These are phyloP conservation scores for Torulaspora gathmanii DNA, from an alignment of 805 yeast genomes.

Conservation along the genomic window DNA sequence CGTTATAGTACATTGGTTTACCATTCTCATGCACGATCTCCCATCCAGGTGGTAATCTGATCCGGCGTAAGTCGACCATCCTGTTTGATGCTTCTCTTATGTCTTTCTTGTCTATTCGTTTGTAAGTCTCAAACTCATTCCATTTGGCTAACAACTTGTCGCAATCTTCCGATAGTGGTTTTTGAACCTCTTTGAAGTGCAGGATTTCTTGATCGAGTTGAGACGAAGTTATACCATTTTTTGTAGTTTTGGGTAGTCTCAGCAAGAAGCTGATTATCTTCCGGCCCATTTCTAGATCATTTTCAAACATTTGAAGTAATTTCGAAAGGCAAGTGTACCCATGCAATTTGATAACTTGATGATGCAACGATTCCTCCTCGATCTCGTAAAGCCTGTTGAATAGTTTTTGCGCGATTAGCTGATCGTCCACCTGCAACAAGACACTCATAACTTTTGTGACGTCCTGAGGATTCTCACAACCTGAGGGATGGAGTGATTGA, in stretches of 20 bases:
- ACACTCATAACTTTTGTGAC: constrained; percentile 78
- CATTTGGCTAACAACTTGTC: constrained; percentile 54
- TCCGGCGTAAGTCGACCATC: constrained; percentile 32
- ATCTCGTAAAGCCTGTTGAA: constrained; percentile 57
- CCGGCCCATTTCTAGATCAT: constrained; percentile 41
- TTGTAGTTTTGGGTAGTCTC: constrained; percentile 67
- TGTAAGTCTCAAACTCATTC: constrained; percentile 74
- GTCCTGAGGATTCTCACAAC: constrained; percentile 47
- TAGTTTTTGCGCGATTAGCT: constrained; percentile 56
- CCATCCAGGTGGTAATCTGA: constrained; percentile 36
- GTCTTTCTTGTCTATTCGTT: constrained; percentile 66
- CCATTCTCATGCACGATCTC: constrained; percentile 36
- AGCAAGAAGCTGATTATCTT: constrained; percentile 54
- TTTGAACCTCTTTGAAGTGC: constrained; percentile 26
- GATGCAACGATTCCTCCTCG: constrained; percentile 46
- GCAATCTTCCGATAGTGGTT: constrained; percentile 30
- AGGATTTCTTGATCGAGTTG: constrained; percentile 61
- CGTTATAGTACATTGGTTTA: constrained; percentile 33
- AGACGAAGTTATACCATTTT: constrained; percentile 70
- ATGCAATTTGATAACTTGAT: constrained; percentile 67
- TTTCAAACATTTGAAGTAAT: constrained; percentile 42
- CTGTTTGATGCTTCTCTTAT: constrained; percentile 25
- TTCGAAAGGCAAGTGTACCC: constrained; percentile 78
- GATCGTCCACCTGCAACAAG: constrained; percentile 70
- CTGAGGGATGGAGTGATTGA: constrained; percentile 49